These are phyloP conservation scores for Xylaria bambusicola DNA, from an alignment of 495 filamentous ascomycete species.

Conservation along the genomic window DNA sequence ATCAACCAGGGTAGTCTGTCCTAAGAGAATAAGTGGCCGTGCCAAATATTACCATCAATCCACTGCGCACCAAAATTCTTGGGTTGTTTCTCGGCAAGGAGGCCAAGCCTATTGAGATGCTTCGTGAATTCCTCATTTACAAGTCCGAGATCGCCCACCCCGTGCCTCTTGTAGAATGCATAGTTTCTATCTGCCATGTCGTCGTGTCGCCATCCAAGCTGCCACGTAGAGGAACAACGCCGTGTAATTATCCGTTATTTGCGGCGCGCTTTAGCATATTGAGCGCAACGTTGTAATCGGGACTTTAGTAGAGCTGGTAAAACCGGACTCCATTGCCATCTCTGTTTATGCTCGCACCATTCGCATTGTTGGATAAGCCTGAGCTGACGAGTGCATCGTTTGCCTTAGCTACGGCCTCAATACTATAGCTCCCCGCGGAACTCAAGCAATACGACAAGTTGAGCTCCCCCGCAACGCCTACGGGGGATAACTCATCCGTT, in stretches of 20 bases:
- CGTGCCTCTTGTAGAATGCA: constrained; percentile 57
- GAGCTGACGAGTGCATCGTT: constrained; percentile 36
- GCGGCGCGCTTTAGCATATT: constrained; percentile 57
- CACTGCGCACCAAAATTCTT: constrained; percentile 56
- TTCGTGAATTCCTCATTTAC: constrained; percentile 60
- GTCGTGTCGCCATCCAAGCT: constrained; percentile 66
- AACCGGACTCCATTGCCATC: constrained; percentile 43
- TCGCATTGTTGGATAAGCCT: neutral
- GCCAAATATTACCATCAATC: constrained; percentile 66
- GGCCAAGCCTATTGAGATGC: constrained; percentile 40
- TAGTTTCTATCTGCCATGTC: constrained; percentile 61
- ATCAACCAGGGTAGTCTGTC: constrained; percentile 59
- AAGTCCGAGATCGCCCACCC: constrained; percentile 53
- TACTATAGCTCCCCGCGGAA: constrained; percentile 59
- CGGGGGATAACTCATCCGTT: constrained; percentile 58
- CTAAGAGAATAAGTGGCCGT: constrained; percentile 62
- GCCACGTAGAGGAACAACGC: constrained; percentile 64
- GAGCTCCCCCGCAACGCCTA: constrained; percentile 58
- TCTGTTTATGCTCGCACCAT: neutral
- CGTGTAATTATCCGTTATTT: constrained; percentile 57
- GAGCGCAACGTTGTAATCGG: constrained; percentile 61
- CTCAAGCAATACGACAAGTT: constrained; percentile 58
- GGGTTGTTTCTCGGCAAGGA: constrained; percentile 50
- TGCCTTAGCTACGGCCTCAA: constrained; percentile 60
- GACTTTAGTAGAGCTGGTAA: constrained; percentile 67